A percentile compares a stretch with the other conserved stretches of the same genome.
phyloP scores from a whole-genome alignment of 1,139 yeast species.

The Suhomyces panamericanus region DNA sequence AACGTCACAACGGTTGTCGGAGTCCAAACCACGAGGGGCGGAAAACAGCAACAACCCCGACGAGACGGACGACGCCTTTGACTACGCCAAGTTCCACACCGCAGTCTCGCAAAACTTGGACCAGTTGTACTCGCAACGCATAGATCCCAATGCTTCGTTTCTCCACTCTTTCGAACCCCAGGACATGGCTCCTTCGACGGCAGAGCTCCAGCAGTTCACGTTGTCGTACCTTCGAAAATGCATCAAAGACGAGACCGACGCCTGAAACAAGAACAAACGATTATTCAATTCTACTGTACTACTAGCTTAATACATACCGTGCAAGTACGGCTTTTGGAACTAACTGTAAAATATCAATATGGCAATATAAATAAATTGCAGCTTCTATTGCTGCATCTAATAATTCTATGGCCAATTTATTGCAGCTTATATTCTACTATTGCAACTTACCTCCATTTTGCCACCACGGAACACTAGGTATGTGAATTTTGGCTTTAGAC shows the following conservation, averaged over 20 bases:
- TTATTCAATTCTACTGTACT: not conserved
- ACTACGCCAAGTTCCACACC: slow-evolving; percentile 30
- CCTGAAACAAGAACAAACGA: not conserved
- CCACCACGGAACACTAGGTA: no score
- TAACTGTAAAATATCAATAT: no score
- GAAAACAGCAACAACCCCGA: not conserved
- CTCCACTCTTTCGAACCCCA: slow-evolving; percentile 11
- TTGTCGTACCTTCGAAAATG: slow-evolving; percentile 33
- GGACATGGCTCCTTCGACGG: slow-evolving; percentile 15
- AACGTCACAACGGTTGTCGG: slow-evolving; percentile 18
- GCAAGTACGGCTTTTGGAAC: no score
- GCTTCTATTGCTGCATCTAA: not conserved
- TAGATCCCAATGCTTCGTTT: slow-evolving; percentile 14
- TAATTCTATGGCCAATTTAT: no score
- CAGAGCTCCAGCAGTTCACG: slow-evolving; percentile 33
- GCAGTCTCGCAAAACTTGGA: slow-evolving; percentile 27
- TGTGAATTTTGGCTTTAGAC: no score
- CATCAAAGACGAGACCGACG: slow-evolving; percentile 23
- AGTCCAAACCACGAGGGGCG: slow-evolving; percentile 2
- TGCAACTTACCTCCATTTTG: no score
- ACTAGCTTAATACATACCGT: not conserved
- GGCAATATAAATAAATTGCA: not conserved
- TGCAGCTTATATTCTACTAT: no score
- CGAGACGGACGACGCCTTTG: slow-evolving; percentile 17
- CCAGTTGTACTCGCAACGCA: slow-evolving; percentile 23